Evolutionary conservation across 2,329 filamentous ascomycete genomes (phyloP).

Genomic region (Colletotrichum sp.): DNA sequence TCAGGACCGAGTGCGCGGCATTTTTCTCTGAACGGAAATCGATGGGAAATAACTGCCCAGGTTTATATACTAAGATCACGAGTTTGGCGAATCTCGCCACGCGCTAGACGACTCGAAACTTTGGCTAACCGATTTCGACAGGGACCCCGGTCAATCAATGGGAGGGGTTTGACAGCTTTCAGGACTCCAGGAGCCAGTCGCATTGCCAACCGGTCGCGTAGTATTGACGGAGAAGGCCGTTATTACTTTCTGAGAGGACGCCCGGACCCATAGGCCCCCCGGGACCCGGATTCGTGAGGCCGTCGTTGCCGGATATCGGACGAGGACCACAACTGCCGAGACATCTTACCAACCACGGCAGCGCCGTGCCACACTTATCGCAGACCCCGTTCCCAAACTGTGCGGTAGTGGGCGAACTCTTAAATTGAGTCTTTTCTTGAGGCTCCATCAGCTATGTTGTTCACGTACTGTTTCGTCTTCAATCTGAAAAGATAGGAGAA

Average conservation of each 20-base stretch:
- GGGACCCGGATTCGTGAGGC: not conserved
- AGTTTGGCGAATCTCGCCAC: not conserved
- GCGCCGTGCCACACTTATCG: not conserved
- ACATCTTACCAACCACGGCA: not conserved
- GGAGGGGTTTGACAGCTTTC: not conserved
- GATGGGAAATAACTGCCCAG: not conserved
- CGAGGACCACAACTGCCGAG: slow-evolving; percentile 4
- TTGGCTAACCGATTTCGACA: not conserved
- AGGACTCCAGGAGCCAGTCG: not conserved
- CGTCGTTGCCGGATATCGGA: not conserved
- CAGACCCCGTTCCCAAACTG: not conserved
- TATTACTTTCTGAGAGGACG: not conserved
- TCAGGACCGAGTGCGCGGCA: not conserved
- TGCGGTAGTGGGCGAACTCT: not conserved
- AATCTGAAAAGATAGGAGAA: not conserved
- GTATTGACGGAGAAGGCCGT: not conserved
- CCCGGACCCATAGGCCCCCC: slow-evolving; percentile 5
- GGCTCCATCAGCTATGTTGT: not conserved
- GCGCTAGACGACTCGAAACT: not conserved
- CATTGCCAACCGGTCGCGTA: not conserved
- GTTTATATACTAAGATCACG: not conserved
- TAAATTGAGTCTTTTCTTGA: not conserved
- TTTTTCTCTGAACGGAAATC: not conserved
- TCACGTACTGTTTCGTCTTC: not conserved
- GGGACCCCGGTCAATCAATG: not conserved